Evolutionary conservation across 116 monocot genomes (phyloP).

Genomic region (Iris pallida): DNA sequence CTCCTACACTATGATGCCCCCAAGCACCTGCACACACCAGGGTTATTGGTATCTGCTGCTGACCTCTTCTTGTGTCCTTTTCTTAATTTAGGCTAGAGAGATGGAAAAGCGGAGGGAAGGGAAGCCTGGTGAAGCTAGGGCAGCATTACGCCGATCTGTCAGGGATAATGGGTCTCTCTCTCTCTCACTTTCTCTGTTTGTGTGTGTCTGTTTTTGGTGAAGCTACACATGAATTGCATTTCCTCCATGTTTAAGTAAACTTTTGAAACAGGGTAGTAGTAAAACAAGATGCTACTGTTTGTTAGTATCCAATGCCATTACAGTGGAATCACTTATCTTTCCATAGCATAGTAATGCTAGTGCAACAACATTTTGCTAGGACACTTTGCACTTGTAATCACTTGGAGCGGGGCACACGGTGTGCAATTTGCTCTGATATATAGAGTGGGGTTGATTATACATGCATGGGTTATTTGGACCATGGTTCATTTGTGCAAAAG

Average conservation of each 20-base stretch:
- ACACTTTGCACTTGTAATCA: no score
- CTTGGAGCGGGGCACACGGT: no score
- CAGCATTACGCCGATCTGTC: constrained; percentile 93
- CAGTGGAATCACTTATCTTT: no score
- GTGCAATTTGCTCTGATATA: no score
- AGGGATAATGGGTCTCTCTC: constrained; percentile 85
- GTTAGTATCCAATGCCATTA: no score
- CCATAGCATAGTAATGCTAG: no score
- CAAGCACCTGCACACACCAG: background rate
- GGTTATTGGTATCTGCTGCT: background rate
- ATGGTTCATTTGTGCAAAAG: background rate
- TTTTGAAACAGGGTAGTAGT: no score
- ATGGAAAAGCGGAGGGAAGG: constrained; percentile 99
- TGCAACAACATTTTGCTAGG: no score
- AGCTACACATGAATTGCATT: background rate
- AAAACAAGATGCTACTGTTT: no score
- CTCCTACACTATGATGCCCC: background rate
- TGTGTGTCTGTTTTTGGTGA: background rate
- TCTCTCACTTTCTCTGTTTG: background rate
- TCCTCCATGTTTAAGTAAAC: no score
- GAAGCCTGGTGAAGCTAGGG: constrained; percentile 91
- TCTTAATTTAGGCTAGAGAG: constrained; percentile 65
- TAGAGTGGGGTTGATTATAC: background rate
- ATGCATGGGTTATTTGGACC: background rate
- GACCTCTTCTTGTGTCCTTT: background rate